Percentiles rank a stretch among this genome's conserved stretches.
These are phyloP conservation scores for Penicillium parvum DNA, from an alignment of 495 filamentous ascomycete species.

Conservation along the genomic window DNA sequence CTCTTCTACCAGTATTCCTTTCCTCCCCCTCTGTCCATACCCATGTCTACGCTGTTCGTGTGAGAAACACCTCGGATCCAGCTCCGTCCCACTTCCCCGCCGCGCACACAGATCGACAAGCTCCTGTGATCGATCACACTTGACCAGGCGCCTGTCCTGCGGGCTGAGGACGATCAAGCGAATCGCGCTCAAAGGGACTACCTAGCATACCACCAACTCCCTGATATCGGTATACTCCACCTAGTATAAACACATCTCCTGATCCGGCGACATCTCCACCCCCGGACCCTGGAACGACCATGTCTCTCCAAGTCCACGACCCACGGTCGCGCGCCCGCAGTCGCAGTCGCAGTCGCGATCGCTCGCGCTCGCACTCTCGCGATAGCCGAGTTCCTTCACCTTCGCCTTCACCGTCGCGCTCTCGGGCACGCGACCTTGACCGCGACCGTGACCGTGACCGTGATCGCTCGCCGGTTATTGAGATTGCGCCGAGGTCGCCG, in stretches of 20 bases:
- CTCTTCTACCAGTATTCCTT: background rate
- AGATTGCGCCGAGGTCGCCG: constrained; percentile 20
- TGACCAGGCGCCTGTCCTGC: too few relatives aligned
- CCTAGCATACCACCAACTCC: too few relatives aligned
- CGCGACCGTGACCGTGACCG: constrained; percentile 5
- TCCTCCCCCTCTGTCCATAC: background rate
- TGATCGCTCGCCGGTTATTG: constrained; percentile 17
- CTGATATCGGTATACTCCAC: too few relatives aligned
- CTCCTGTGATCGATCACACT: background rate
- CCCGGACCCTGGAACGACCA: constrained; percentile 14
- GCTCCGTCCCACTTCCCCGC: constrained; percentile 2
- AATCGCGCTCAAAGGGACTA: too few relatives aligned
- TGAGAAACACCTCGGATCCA: background rate
- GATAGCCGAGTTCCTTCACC: constrained; percentile 39
- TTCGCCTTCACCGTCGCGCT: too few relatives aligned
- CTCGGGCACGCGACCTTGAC: constrained; percentile 2
- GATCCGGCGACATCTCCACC: constrained; percentile 12
- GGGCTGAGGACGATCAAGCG: too few relatives aligned
- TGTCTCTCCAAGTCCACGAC: constrained; percentile 55
- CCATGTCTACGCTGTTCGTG: background rate
- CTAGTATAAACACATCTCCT: constrained; percentile 15
- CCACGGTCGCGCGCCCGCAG: constrained; percentile 54
- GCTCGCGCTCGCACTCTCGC: constrained; percentile 49
- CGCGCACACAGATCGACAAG: constrained; percentile 7
- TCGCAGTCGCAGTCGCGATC: constrained; percentile 49